Percentiles rank a stretch among this genome's conserved stretches.
Conservation (phyloP, 2,329 filamentous ascomycete species). For the Pseudogymnoascus sp. region DNA sequence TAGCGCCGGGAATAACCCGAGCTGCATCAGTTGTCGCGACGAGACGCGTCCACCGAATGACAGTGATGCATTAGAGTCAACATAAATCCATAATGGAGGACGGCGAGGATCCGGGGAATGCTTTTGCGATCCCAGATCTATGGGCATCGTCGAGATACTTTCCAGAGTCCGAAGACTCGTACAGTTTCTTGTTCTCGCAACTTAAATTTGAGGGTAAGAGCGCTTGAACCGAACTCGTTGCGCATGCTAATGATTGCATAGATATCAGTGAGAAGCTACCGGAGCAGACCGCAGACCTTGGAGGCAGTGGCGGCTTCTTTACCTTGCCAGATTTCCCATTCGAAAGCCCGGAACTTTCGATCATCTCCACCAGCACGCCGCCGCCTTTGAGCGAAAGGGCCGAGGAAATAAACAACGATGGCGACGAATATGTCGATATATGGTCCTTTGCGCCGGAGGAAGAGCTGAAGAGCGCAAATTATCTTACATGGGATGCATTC, state of each 20-base stretch:
- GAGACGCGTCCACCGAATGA: constrained; percentile 2
- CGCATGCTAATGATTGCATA: constrained; percentile 10
- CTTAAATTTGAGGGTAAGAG: constrained; percentile 22
- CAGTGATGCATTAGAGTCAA: constrained; percentile 2
- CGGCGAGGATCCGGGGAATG: constrained; percentile 38
- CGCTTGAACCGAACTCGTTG: background rate
- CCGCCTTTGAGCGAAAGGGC: constrained; percentile 1
- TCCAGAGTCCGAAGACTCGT: constrained; percentile 21
- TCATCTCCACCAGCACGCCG: background rate
- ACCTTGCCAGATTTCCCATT: constrained; percentile 22
- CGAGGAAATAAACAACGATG: constrained; percentile 16
- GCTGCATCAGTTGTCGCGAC: constrained; percentile 6
- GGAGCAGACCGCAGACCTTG: background rate
- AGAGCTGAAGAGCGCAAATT: constrained; percentile 28
- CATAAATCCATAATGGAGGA: constrained; percentile 28
- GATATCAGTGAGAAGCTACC: constrained; percentile 23
- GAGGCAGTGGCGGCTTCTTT: constrained; percentile 22
- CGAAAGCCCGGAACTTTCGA: constrained; percentile 11
- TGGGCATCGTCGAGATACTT: constrained; percentile 48
- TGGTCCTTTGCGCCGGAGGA: constrained; percentile 40
- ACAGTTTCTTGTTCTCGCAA: constrained; percentile 24
- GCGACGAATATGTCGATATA: constrained; percentile 27
- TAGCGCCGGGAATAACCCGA: constrained; percentile 13
- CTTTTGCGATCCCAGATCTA: constrained; percentile 57
- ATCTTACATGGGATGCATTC: constrained; percentile 66